Percentiles rank a stretch among this genome's conserved stretches.
phyloP scores from a whole-genome alignment of 208 protist genomes.

The Acanthamoeba lenticulata region DNA sequence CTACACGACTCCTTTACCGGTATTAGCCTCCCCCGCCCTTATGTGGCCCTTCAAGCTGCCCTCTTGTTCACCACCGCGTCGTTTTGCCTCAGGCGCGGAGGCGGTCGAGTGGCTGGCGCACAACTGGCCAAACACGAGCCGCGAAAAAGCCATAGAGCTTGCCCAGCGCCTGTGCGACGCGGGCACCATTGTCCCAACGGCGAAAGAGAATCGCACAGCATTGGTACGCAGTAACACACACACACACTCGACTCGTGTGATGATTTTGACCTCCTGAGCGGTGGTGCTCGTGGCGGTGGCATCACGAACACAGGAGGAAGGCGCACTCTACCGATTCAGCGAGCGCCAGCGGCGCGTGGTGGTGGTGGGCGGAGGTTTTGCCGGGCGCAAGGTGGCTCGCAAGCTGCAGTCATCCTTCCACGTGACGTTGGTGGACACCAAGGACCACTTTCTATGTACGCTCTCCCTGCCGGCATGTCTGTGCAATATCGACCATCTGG shows the following conservation, averaged over 20 bases:
- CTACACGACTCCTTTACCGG: neutral
- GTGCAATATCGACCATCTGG: neutral
- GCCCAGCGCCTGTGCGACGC: neutral
- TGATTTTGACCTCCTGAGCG: too few relatives aligned
- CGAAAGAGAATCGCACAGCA: too few relatives aligned
- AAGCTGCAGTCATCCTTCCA: conserved; percentile 74
- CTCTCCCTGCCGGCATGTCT: conserved; percentile 64
- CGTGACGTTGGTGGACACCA: conserved; percentile 78
- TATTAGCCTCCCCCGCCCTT: too few relatives aligned
- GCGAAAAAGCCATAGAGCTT: neutral
- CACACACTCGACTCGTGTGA: too few relatives aligned
- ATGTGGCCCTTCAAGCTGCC: too few relatives aligned
- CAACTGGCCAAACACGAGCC: neutral
- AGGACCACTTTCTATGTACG: conserved; percentile 72
- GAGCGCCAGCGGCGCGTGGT: conserved; percentile 51
- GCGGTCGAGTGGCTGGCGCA: neutral
- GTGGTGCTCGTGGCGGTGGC: too few relatives aligned
- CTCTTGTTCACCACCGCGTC: too few relatives aligned
- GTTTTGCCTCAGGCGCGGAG: neutral
- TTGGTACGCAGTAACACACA: too few relatives aligned
- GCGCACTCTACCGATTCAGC: neutral
- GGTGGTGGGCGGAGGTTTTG: conserved; percentile 76
- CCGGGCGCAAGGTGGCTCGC: conserved; percentile 70
- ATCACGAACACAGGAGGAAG: neutral
- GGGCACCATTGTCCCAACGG: neutral